Percentiles rank a stretch among this genome's conserved stretches.
These are phyloP conservation scores for Camellia granthamiana DNA, from an alignment of 148 eudicot species.

Conservation along the genomic window DNA sequence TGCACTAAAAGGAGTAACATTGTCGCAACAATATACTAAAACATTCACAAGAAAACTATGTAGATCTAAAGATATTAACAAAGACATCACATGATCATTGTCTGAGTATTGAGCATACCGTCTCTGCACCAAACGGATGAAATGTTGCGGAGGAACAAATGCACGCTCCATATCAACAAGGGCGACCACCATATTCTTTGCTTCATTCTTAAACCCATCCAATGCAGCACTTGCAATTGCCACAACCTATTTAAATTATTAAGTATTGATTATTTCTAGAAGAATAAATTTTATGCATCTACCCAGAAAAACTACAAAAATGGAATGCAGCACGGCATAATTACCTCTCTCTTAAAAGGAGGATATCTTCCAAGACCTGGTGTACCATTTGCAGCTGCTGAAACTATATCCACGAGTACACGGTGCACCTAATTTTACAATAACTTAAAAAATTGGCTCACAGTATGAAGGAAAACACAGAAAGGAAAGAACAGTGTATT, in stretches of 20 bases:
- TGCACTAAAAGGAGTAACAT: neutral
- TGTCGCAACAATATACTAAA: neutral
- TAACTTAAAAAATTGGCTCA: neutral
- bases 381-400: conserved; percentile 93
- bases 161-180: conserved; percentile 99
- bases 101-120: conserved; percentile 53
- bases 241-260: conserved; percentile 56
- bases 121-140: conserved; percentile 96
- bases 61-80: neutral
- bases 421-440: conserved; percentile 70
- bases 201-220: conserved; percentile 85
- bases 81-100: neutral
- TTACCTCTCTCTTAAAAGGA: conserved; percentile 95
- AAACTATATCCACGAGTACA: conserved; percentile 87
- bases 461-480: neutral
- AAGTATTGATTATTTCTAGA: neutral
- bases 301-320: neutral
- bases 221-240: conserved; percentile 86
- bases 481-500: neutral
- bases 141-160: conserved; percentile 98
- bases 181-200: conserved; percentile 94
- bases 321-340: neutral
- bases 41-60: neutral
- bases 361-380: conserved; percentile 99
- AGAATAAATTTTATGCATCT: neutral